Evolutionary conservation across 441 rosid genomes (phyloP), one percentile per base, ranked within the genome.

Genomic region (Aquilaria agallochum): DNA sequence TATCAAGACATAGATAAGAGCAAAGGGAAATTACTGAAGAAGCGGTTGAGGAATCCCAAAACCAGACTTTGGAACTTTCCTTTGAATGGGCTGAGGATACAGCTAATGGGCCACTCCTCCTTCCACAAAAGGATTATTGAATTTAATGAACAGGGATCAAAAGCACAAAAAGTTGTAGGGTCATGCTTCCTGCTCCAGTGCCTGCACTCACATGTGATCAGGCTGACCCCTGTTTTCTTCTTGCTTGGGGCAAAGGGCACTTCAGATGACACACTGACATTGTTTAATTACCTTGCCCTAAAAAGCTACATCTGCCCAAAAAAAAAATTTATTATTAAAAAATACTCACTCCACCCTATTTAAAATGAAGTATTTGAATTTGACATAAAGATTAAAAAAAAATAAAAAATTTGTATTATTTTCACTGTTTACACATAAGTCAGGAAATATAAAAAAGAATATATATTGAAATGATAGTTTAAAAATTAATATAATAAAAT

Each of bases 51-150:
- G 13, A n/a, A 14, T 3, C 15, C 53, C 36, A 32, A 55, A 30
- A 42, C 8, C 31, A 5, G 13, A 49, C 40, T 4, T 65, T 40
- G 68, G 62, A 65, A 56, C 62, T 65, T 65, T 50, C 50, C 14
- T 33, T 56, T 46, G 61, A 54, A 64, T 48, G 31, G 67, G 55
- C 45, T 46, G 42, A 32, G 55, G 31, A 50, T 9, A 56, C n/a
- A 60, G 42, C 54, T 31, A 55, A 45, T 45, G 32, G 44, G 49
- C 48, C 60, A 55, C 31, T 55, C 55, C 56, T 56, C 20, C n/a
- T 34, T 5, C 27, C 20, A 48, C 27, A 15, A 12, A 32, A 13
- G 33, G 40, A 11, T 44, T 33, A 59, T 12, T 48, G 10, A 31
- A n/a, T 56, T 51, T 34, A 2, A 65, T 5, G 47, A 51, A 64